phyloP scores from a whole-genome alignment of 495 filamentous ascomycete genomes.

The Daldinia childiae region DNA sequence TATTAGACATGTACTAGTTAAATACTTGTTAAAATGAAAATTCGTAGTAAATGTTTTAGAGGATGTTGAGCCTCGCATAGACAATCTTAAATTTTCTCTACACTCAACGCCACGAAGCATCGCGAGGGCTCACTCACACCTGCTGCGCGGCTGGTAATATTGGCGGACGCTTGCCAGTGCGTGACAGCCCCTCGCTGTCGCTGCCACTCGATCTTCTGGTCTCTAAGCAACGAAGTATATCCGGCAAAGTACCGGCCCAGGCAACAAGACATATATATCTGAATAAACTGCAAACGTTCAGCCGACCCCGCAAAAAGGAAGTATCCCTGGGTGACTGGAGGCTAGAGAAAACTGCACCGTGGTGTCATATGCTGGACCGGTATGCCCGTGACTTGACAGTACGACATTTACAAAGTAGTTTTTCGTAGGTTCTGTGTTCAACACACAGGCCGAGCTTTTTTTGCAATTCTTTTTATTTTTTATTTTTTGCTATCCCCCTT shows the following conservation, averaged over 20 bases:
- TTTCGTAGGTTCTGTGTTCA: conserved; percentile 11
- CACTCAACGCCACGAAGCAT: background rate
- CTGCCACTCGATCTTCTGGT: background rate
- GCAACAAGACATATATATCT: background rate
- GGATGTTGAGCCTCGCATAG: background rate
- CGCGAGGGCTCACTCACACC: background rate
- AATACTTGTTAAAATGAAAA: too few relatives aligned
- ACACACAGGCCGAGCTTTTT: background rate
- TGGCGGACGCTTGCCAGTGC: too few relatives aligned
- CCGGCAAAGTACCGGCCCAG: background rate
- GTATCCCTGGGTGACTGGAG: conserved; percentile 18
- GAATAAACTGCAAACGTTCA: background rate
- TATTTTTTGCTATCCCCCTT: background rate
- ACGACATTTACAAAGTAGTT: background rate
- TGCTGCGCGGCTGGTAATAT: background rate
- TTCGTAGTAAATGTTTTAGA: too few relatives aligned
- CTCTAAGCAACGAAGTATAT: background rate
- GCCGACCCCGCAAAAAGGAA: conserved; percentile 16
- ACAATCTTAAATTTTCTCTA: background rate
- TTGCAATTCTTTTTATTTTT: background rate
- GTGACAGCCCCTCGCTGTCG: background rate
- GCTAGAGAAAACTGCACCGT: conserved; percentile 16
- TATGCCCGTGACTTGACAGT: conserved; percentile 13
- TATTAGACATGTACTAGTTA: too few relatives aligned
- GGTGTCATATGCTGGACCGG: conserved; percentile 12